Evolutionary conservation across 2,329 filamentous ascomycete genomes (phyloP).

Genomic region (Botryosphaeria dothidea): DNA sequence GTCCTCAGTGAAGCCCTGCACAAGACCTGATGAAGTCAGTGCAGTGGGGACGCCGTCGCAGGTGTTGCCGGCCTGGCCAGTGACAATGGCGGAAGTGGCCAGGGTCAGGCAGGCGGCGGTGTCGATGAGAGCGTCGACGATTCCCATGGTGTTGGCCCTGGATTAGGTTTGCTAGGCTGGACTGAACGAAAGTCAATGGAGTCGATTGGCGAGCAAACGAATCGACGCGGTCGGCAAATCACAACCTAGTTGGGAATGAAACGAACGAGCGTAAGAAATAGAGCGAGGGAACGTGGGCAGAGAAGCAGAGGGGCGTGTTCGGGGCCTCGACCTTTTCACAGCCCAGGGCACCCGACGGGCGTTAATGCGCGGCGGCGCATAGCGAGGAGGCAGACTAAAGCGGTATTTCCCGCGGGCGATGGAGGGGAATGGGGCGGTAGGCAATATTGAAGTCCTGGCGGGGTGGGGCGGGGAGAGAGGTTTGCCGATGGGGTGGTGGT

Average conservation of each 20-base stretch:
- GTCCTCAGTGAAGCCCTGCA: constrained; percentile 10
- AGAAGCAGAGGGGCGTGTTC: neutral
- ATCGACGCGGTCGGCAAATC: neutral
- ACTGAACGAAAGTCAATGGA: neutral
- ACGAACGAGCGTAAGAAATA: constrained; percentile 14
- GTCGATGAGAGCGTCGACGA: neutral
- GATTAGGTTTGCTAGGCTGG: neutral
- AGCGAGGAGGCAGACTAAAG: neutral
- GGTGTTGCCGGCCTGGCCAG: neutral
- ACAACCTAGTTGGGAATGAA: constrained; percentile 13
- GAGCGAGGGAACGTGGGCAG: neutral
- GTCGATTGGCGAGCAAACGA: neutral
- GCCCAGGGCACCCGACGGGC: neutral
- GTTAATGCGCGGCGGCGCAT: neutral
- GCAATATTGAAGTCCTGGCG: constrained; percentile 9
- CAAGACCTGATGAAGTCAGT: constrained; percentile 9
- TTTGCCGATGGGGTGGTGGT: constrained; percentile 5
- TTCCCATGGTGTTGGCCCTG: constrained; percentile 1
- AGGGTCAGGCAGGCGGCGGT: neutral
- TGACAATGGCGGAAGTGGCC: neutral
- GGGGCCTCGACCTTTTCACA: constrained; percentile 10
- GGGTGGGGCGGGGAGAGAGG: constrained; percentile 6
- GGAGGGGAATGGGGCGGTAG: neutral
- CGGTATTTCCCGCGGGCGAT: neutral
- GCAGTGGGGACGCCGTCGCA: constrained; percentile 8